Base-by-base conservation (phyloP, 768 basidiomycete species). In the Tricholoma bakamatsutake region DNA sequence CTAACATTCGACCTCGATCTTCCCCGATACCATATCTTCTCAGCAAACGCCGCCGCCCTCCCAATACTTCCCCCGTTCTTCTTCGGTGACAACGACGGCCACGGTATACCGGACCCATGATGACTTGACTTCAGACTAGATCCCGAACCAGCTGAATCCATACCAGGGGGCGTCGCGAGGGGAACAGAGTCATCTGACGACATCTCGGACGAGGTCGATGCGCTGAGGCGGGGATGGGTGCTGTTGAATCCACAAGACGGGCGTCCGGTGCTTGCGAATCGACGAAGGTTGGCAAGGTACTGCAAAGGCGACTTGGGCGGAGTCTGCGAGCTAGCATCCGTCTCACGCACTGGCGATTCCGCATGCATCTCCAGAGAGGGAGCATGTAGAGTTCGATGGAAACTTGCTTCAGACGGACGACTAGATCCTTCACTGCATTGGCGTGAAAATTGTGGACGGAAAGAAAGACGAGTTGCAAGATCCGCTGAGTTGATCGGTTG, bases 121-220 rank as follows among this genome's bases (percentile, higher is more conserved):
- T 69, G 61, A 27, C 66, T 71, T 31, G 70, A 73, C 51, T 74
- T 73, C 24, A 63, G 53, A 9, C 70, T 64, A 1, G 70, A 67
- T 34, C 64, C 69, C 13, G 57, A 66, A 34, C 58, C 56, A 47
- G 66, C 55, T 52, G 75, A 72, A 48, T 72, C 69, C 49, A 71
- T 67, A 57, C 83, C 73, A 6, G 84, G 77, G 28, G 86, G 86
- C 17, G 83, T 85, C 5, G 76, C 69, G n/a, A 84, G 76, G 18
- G 78, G 71, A 31, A 76, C 76, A 24, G 84, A 86, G 61, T 88
- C 86, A 59, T 89, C 87, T 5, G 83, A 85, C 0, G 85, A 88
- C 53, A 84, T 67, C 59, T 82, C 80, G 1, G 83, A 84, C 1
- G 78, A 80, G 18, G 72, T 69, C 24, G 84, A 85, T 52, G 80